Conservation (phyloP, 2,329 filamentous ascomycete genomes). For the Ceratocystis eucalypticola region DNA sequence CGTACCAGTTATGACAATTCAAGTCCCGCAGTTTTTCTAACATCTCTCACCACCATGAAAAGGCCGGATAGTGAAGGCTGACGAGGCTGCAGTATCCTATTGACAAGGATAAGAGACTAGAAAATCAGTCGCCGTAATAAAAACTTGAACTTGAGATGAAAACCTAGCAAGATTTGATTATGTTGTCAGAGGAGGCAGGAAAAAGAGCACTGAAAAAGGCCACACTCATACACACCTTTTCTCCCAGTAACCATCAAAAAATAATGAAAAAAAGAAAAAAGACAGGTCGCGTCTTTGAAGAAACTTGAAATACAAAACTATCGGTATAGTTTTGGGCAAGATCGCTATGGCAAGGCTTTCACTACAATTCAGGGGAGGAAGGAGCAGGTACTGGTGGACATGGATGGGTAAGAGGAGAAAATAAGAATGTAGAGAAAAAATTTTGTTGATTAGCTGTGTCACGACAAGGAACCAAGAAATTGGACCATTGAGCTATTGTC, state of each 20-base stretch:
- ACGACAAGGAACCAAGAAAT: neutral
- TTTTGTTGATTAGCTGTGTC: neutral
- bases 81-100: neutral
- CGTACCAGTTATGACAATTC: neutral
- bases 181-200: neutral
- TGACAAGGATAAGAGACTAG: neutral
- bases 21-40: neutral
- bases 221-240: neutral
- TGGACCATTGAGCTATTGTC: neutral
- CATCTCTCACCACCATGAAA: neutral
- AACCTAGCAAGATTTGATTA: neutral
- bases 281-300: neutral
- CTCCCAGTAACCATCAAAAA: neutral
- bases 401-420: neutral
- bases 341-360: neutral
- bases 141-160: neutral
- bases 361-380: conserved; percentile 9
- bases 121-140: neutral
- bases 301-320: neutral
- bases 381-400: neutral
- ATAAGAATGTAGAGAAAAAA: neutral
- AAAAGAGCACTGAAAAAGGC: neutral
- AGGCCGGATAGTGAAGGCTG: neutral
- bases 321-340: neutral
- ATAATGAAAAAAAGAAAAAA: neutral